Base-by-base conservation (phyloP, 2,329 filamentous ascomycete genomes). In the Calonectria ilicicola region DNA sequence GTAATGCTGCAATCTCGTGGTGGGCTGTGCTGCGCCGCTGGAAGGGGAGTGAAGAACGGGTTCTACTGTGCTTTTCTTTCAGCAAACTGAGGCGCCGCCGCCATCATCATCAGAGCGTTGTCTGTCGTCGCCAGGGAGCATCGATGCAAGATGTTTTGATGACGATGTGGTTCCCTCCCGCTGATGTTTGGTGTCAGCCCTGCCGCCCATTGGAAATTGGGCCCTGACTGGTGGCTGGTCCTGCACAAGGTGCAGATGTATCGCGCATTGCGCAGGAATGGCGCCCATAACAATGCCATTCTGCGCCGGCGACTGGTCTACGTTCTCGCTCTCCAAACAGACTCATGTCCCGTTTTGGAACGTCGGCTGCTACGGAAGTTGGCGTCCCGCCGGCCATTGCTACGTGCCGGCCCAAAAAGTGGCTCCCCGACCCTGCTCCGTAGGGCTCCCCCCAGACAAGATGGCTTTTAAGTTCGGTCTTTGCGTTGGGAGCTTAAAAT, bases 401-500 rank as follows among this genome's bases (percentile, higher is more conserved):
- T 58, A 53, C 35, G 26, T 10, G 21, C 46, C 58, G 35, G 38
- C 8, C 38, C 35, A 21, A 35, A 49, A 53, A 26, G 53, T 60
- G 53, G 53, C 21, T 32, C 49, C 53, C 53, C 32, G 35, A 26
- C 53, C 32, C 53, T 56, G 51, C 29, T 56, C 53, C 35, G 35
- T 60, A 60, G 53, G 53, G 53, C 53, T 60, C 53, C 53, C 38
- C 53, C 53, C 21, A 40, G 35, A 29, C 53, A 38, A 3, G 53
- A 6, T 60, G 21, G 32, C n/a, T 21, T 60, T 60, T 60, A 60
- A 60, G 53, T 32, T 40, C 35, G 32, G 35, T 23, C 35, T 58
- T 60, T 60, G 53, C 53, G 32, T 40, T 40, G 21, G 27, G 44
- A 72, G 65, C 62, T 63, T 71, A 70, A 63, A 76, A 44, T 10